Evolutionary conservation across 176 grass and related monocot species (phyloP), one percentile per base, ranked within the genome.

Genomic region (Avena atlantica): DNA sequence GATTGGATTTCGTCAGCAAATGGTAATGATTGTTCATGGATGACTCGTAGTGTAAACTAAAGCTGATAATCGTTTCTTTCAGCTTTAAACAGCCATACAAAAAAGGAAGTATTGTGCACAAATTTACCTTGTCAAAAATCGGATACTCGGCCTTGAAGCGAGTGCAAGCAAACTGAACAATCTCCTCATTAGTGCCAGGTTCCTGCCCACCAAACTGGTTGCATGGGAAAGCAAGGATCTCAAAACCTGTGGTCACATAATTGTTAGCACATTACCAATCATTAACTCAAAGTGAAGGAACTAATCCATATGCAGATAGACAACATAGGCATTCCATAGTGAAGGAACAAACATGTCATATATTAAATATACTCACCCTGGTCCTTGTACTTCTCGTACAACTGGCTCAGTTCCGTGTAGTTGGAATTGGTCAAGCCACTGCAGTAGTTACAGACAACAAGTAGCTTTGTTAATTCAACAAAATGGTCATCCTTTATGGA

Each of bases 161-260:
- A 77, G 93, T 94, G 85, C 96, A 94, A 74, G 91, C 93, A 80
- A 98, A 94, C 85, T 94, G 74, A 37, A 92, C 69, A 47, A 98
- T 98, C 85, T 98, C 93, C 70, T 94, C 93, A 60, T 96, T 96
- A 67, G 29, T 98, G 88, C 93, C 96, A 31, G 92, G 92, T 83
- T 96, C 93, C 80, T 98, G 93, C 19, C 85, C 90, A 25, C 86
- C 93, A 19, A 98, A 98, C 83, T 98, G 96, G 80, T 96, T 98
- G 93, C 92, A 98, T 25, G 93, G 96, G 57, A 98, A 96, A 71
- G 93, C 93, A 59, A 98, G 90, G 86, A 98, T 92, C 83, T 98
- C 92, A 76, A 98, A 86, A 88, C 90, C 96, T 98, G 64, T 49
- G 65, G 69, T 44, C 55, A 63, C 40, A 91, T 45, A 72, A 84